Conservation (phyloP, 352 stramenopile species). For the Thraustochytrium sp. region DNA sequence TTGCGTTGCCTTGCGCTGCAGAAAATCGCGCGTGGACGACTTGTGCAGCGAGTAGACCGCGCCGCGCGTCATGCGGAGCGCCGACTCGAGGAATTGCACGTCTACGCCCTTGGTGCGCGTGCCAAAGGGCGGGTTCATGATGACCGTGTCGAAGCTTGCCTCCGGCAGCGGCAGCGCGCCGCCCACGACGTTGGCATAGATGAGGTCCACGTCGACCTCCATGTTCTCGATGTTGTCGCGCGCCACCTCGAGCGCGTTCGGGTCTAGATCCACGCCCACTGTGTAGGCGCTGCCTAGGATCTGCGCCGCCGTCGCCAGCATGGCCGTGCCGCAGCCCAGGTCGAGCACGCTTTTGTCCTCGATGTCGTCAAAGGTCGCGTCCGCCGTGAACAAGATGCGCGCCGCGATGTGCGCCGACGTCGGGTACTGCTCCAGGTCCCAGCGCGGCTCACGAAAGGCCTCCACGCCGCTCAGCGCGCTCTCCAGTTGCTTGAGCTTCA, state of each 20-base stretch:
- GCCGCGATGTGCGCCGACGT: constrained; percentile 50
- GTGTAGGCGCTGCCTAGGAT: constrained; percentile 11
- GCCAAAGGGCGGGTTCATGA: constrained; percentile 72
- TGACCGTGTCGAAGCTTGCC: constrained; percentile 60
- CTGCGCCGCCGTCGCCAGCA: constrained; percentile 41
- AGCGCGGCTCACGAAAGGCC: constrained; percentile 46
- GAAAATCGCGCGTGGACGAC: constrained; percentile 61
- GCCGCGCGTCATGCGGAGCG: constrained; percentile 53
- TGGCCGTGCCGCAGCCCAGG: constrained; percentile 50
- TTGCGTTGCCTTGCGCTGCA: constrained; percentile 56
- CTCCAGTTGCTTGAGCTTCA: constrained; percentile 46
- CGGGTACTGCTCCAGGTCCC: constrained; percentile 52
- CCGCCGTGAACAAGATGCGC: constrained; percentile 44
- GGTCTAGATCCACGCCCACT: constrained; percentile 43
- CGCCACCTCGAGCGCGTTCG: constrained; percentile 26
- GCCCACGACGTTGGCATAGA: background rate
- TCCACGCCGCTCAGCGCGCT: constrained; percentile 40
- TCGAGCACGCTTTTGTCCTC: constrained; percentile 46
- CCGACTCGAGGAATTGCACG: constrained; percentile 61
- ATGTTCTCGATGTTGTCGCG: constrained; percentile 43
- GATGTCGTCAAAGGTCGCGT: constrained; percentile 44
- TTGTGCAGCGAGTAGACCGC: constrained; percentile 74
- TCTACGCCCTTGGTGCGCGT: constrained; percentile 70
- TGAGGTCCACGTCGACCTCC: constrained; percentile 30
- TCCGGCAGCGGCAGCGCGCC: background rate